Conservation (phyloP, 2,329 filamentous ascomycete genomes). For the Botrytis paeoniae region DNA sequence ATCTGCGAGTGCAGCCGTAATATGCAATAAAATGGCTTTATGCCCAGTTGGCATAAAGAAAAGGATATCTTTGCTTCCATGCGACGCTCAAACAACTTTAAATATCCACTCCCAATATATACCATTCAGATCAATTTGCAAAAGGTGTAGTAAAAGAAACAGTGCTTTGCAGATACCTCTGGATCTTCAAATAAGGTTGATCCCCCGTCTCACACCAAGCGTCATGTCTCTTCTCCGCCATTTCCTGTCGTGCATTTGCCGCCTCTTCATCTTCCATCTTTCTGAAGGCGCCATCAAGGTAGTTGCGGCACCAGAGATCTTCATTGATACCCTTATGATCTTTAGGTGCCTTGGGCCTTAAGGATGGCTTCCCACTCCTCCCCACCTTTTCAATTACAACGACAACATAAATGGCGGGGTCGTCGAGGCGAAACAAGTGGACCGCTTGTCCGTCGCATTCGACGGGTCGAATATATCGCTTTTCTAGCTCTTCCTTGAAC, state of each 20-base stretch:
- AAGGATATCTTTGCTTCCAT: not conserved
- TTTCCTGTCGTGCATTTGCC: not conserved
- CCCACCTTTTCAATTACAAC: constrained; percentile 2
- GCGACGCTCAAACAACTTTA: not conserved
- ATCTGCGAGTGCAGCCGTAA: not conserved
- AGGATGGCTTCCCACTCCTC: not conserved
- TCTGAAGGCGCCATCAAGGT: not conserved
- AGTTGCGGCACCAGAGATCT: not conserved
- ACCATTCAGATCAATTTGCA: not conserved
- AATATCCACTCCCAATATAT: not conserved
- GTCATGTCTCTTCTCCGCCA: not conserved
- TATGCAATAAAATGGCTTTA: not conserved
- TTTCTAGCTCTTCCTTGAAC: constrained; percentile 24
- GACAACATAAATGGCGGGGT: not conserved
- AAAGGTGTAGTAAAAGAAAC: not conserved
- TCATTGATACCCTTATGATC: constrained; percentile 10
- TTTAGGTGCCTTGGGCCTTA: not conserved
- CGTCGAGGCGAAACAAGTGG: constrained; percentile 6
- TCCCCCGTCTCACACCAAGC: not conserved
- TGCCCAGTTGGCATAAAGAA: not conserved
- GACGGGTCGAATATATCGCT: constrained; percentile 9
- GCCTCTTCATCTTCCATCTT: not conserved
- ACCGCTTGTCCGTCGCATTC: not conserved
- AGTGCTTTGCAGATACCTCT: not conserved
- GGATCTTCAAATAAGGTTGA: not conserved